Percentiles rank a stretch among this genome's conserved stretches.
phyloP scores from a whole-genome alignment of 257 asterid species.

The Ballota nigra region DNA sequence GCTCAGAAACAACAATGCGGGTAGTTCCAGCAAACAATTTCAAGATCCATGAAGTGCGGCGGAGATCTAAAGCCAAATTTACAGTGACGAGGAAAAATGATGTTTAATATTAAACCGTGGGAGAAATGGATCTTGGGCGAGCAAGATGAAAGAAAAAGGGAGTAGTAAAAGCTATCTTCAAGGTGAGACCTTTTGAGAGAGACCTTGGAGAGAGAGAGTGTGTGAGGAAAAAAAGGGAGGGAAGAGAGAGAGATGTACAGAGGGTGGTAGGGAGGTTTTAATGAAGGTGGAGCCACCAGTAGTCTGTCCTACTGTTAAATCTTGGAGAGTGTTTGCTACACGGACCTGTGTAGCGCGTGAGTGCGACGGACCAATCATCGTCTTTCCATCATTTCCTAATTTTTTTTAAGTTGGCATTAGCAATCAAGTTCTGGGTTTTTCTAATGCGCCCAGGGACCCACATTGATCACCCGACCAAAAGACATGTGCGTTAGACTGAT shows the following conservation, averaged over 20 bases:
- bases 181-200: conserved; percentile 21
- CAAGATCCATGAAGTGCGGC: conserved; percentile 50
- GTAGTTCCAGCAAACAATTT: conserved; percentile 24
- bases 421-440: too few relatives aligned
- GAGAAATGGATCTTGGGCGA: conserved; percentile 30
- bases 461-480: too few relatives aligned
- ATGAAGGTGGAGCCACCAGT: conserved; percentile 54
- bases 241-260: conserved; percentile 22
- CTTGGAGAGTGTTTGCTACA: conserved; percentile 20
- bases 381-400: not conserved
- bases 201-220: conserved; percentile 15
- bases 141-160: conserved; percentile 9
- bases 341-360: conserved; percentile 26
- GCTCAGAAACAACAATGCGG: conserved; percentile 50
- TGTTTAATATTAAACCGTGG: conserved; percentile 13
- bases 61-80: conserved; percentile 22
- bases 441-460: too few relatives aligned
- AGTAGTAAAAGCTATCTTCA: conserved; percentile 23
- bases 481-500: too few relatives aligned
- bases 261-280: conserved; percentile 34
- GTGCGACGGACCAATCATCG: conserved; percentile 3
- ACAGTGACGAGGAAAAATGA: not conserved
- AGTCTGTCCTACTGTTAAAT: conserved; percentile 23
- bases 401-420: not conserved
- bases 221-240: conserved; percentile 13